A percentile compares a stretch with the other conserved stretches of the same genome.
These are phyloP conservation scores for Gloeostereum incarnatum DNA, from an alignment of 768 basidiomycete genomes.

Conservation along the genomic window DNA sequence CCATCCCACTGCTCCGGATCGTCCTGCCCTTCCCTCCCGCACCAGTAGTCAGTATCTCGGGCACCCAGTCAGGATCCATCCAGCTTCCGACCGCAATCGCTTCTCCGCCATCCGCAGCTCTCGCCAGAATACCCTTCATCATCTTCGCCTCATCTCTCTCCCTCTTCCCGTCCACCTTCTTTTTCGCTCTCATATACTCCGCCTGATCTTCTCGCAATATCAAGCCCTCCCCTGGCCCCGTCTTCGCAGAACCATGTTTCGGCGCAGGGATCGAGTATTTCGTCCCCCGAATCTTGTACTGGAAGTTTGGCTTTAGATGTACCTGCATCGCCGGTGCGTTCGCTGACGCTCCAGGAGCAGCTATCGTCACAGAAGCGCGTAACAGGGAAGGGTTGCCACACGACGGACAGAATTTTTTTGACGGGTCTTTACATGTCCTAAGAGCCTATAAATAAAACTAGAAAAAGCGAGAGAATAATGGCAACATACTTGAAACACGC, in stretches of 20 bases:
- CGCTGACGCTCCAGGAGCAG: conserved; percentile 50
- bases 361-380: conserved; percentile 84
- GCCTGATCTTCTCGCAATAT: conserved; percentile 90
- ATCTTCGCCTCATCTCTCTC: conserved; percentile 74
- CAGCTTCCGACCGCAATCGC: conserved; percentile 62
- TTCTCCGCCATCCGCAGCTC: conserved; percentile 35
- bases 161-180: conserved; percentile 61
- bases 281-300: conserved; percentile 86
- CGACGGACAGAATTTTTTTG: conserved; percentile 95
- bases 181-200: conserved; percentile 79
- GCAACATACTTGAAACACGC: conserved; percentile 93
- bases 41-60: conserved; percentile 63
- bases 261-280: conserved; percentile 90
- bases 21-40: conserved; percentile 65
- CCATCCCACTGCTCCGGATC: conserved; percentile 36
- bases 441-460: background rate
- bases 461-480: conserved; percentile 1
- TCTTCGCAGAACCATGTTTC: conserved; percentile 82
- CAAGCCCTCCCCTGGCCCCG: conserved; percentile 70
- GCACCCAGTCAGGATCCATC: conserved; percentile 96
- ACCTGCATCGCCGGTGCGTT: conserved; percentile 68
- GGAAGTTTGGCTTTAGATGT: conserved; percentile 94
- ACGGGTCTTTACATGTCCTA: conserved; percentile 92
- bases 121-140: conserved; percentile 49
- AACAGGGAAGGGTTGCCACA: conserved; percentile 91